Evolutionary conservation across 2,329 filamentous ascomycete genomes (phyloP).

Genomic region (Ceratocystis harringtonii): DNA sequence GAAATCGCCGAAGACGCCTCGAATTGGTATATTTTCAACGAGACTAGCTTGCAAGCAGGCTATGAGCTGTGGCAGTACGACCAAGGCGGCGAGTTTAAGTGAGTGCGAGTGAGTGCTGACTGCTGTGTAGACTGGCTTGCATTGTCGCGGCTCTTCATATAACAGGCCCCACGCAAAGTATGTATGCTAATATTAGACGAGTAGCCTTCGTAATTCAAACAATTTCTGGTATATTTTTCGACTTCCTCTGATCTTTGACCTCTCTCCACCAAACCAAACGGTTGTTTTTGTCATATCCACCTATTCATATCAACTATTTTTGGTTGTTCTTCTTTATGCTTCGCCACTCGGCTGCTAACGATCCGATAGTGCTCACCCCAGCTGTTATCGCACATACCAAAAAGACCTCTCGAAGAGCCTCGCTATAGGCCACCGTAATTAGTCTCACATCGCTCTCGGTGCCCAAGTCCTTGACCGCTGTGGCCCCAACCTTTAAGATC

Average conservation of each 20-base stretch:
- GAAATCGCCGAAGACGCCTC: slow-evolving; percentile 17
- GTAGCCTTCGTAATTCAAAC: background rate
- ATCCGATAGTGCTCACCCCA: slow-evolving; percentile 12
- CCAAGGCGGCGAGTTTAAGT: background rate
- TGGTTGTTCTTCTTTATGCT: slow-evolving; percentile 2
- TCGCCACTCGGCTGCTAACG: slow-evolving; percentile 9
- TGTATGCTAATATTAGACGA: background rate
- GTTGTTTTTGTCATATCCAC: background rate
- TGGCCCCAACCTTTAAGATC: slow-evolving; percentile 8
- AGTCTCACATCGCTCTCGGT: background rate
- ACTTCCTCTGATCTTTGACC: background rate
- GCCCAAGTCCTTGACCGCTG: slow-evolving; percentile 6
- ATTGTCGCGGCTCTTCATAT: too few relatives aligned
- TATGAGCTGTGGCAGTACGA: slow-evolving; percentile 18
- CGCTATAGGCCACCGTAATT: slow-evolving; percentile 7
- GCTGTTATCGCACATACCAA: slow-evolving; percentile 10
- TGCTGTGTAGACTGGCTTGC: too few relatives aligned
- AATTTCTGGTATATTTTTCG: background rate
- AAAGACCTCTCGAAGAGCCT: slow-evolving; percentile 12
- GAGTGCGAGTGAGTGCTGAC: too few relatives aligned
- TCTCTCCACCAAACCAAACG: background rate
- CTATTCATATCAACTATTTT: background rate
- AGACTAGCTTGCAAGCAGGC: slow-evolving; percentile 20
- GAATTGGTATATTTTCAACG: slow-evolving; percentile 23
- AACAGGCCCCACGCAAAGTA: too few relatives aligned